phyloP scores from a whole-genome alignment of 441 rosid species.

The Eruca vesicaria region DNA sequence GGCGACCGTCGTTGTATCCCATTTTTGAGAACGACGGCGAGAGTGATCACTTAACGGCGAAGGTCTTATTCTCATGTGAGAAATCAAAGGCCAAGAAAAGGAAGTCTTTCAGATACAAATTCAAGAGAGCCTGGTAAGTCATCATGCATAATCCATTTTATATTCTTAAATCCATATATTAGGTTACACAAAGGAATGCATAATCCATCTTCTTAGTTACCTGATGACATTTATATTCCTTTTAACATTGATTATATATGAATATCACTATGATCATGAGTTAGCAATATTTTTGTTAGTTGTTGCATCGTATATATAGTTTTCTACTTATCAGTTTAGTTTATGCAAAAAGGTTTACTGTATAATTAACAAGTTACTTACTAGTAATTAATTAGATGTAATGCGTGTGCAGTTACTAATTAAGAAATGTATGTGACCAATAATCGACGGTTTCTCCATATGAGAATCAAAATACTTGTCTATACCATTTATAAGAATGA shows the following conservation, averaged over 20 bases:
- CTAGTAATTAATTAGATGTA: not conserved
- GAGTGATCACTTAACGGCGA: not conserved
- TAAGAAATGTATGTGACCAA: not conserved
- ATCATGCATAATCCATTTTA: not conserved
- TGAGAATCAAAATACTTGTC: not conserved
- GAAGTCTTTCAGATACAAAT: not conserved
- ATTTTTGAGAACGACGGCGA: conserved; percentile 16
- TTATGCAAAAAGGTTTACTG: not conserved
- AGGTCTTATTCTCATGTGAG: not conserved
- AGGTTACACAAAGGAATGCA: not conserved
- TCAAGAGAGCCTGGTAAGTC: conserved; percentile 23
- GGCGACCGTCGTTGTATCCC: conserved; percentile 33
- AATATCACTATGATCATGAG: not conserved
- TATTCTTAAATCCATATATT: not conserved
- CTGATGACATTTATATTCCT: not conserved
- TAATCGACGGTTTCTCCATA: not conserved
- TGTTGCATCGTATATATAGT: not conserved
- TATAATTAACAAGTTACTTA: not conserved
- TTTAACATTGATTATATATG: not conserved
- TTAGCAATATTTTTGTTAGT: not conserved
- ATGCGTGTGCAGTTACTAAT: not conserved
- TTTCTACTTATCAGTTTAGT: not conserved
- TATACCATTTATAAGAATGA: not conserved
- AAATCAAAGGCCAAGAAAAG: conserved; percentile 14
- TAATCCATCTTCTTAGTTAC: not conserved